phyloP scores from a whole-genome alignment of 306 rosid genomes.

The Medicago ruthenica region DNA sequence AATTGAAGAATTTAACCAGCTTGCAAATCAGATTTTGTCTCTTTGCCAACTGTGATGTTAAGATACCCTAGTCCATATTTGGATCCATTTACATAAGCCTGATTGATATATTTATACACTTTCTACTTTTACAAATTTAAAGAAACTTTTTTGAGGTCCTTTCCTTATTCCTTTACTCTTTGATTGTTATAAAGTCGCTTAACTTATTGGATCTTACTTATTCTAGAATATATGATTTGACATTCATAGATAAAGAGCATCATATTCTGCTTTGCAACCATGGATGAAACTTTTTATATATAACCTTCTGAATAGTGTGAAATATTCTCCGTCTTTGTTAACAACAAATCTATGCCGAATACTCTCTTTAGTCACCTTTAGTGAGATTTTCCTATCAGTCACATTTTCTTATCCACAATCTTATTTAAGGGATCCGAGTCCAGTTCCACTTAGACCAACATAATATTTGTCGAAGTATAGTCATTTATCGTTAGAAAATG shows the following conservation, averaged over 20 bases:
- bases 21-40: conserved; percentile 42
- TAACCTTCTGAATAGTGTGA: too few species aligned
- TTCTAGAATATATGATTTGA: conserved; percentile 34
- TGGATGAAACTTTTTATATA: conserved; percentile 13
- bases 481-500: conserved; percentile 36
- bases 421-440: background rate
- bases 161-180: conserved; percentile 4
- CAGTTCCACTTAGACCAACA: background rate
- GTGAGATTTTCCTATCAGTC: background rate
- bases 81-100: conserved; percentile 15
- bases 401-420: too few species aligned
- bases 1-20: conserved; percentile 30
- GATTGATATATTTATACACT: conserved; percentile 13
- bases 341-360: too few species aligned
- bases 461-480: background rate
- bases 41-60: conserved; percentile 43
- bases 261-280: conserved; percentile 17
- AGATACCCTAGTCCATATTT: conserved; percentile 34
- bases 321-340: too few species aligned
- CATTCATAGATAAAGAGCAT: conserved; percentile 33
- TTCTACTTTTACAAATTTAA: conserved; percentile 23
- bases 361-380: too few species aligned
- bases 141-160: conserved; percentile 30
- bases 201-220: conserved; percentile 31
- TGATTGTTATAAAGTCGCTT: conserved; percentile 26